These are phyloP conservation scores for Lodderomyces elongisporus DNA, from an alignment of 1,139 yeast species.

Conservation along the genomic window DNA sequence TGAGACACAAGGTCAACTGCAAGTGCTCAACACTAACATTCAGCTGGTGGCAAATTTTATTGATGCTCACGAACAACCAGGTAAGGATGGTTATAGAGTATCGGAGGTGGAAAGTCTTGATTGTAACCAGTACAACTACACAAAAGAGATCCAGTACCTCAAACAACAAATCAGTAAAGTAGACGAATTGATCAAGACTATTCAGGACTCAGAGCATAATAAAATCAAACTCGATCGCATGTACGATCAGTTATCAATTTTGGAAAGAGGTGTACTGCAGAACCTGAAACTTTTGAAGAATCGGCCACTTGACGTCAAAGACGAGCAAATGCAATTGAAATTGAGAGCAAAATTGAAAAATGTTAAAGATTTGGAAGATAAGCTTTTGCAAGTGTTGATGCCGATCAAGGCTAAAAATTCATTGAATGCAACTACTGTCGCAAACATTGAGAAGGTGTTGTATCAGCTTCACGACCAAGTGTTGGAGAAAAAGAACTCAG, in stretches of 20 bases:
- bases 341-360: slow-evolving; percentile 18
- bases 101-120: slow-evolving; percentile 3
- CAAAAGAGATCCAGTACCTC: slow-evolving; percentile 2
- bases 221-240: slow-evolving; percentile 17
- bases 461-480: slow-evolving; percentile 20
- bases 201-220: slow-evolving; percentile 13
- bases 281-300: slow-evolving; percentile 9
- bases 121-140: slow-evolving; percentile 2
- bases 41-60: slow-evolving; percentile 11
- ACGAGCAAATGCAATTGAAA: slow-evolving; percentile 15
- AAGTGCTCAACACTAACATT: slow-evolving; percentile 14
- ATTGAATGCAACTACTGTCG: slow-evolving; percentile 13
- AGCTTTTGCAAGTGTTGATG: slow-evolving; percentile 19
- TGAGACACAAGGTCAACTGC: slow-evolving; percentile 18
- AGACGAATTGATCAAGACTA: slow-evolving; percentile 4
- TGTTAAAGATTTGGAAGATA: slow-evolving; percentile 17
- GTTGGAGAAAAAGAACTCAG: slow-evolving; percentile 11
- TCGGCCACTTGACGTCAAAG: slow-evolving; percentile 22
- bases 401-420: slow-evolving; percentile 22
- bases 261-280: slow-evolving; percentile 9
- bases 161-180: slow-evolving; percentile 2
- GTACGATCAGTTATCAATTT: slow-evolving; percentile 15
- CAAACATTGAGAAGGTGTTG: slow-evolving; percentile 20
- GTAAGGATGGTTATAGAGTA: slow-evolving; percentile 2
- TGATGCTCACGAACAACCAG: slow-evolving; percentile 9